Evolutionary conservation across 345 rosid genomes (phyloP).

Genomic region (Microcos paniculata): DNA sequence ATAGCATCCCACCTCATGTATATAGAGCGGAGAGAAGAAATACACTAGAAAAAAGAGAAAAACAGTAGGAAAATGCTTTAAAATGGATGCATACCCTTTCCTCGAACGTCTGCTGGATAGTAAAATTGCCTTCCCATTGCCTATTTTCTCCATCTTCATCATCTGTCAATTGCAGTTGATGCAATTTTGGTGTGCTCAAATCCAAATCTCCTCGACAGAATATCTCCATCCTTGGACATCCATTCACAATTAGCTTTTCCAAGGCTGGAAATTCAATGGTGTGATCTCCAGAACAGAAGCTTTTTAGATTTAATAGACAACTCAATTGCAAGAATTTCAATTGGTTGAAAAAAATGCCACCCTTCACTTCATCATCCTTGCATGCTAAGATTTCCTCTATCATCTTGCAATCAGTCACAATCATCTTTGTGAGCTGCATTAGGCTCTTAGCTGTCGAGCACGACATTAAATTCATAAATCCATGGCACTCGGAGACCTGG

Average conservation of each 20-base stretch:
- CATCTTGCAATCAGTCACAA: conserved; percentile 1
- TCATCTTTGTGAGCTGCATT: conserved; percentile 7
- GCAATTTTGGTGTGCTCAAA: conserved; percentile 18
- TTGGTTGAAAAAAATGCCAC: conserved; percentile 8
- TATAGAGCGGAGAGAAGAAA: too few species aligned
- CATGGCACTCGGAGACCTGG: conserved; percentile 2
- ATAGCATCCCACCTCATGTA: too few species aligned
- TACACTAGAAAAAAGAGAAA: too few species aligned
- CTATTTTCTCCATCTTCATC: too few species aligned
- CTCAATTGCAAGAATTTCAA: conserved; percentile 7
- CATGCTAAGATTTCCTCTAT: conserved; percentile 10
- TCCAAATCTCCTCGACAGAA: too few species aligned
- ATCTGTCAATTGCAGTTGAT: not conserved
- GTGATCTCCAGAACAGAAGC: not conserved
- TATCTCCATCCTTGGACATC: too few species aligned
- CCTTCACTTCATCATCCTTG: not conserved
- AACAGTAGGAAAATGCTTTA: too few species aligned
- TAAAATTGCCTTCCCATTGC: too few species aligned
- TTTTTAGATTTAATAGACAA: conserved; percentile 4
- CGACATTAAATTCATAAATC: conserved; percentile 4
- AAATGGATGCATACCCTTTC: too few species aligned
- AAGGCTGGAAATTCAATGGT: too few species aligned
- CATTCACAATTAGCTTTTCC: too few species aligned
- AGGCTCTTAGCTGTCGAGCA: conserved; percentile 15
- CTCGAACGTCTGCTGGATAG: too few species aligned